Percentiles rank a stretch among this genome's conserved stretches.
Evolutionary conservation across 768 basidiomycete species (phyloP).

Genomic region (Strobilomyces echinocephalus): DNA sequence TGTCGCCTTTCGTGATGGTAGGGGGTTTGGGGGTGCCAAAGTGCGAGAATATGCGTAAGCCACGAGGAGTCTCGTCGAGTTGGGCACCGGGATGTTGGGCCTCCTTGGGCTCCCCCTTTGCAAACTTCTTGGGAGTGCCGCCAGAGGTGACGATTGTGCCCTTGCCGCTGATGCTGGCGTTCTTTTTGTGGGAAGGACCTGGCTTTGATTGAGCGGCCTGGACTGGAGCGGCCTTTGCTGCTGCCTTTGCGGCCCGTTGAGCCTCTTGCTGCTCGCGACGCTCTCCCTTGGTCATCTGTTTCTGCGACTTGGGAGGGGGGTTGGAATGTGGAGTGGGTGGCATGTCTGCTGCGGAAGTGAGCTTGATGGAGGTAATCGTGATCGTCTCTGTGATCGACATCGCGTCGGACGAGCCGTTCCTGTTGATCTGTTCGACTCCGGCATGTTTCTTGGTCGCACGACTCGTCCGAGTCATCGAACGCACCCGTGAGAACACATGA

Average conservation of each 20-base stretch:
- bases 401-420: neutral
- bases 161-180: slow-evolving; percentile 19
- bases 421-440: neutral
- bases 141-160: slow-evolving; percentile 10
- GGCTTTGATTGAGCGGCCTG: slow-evolving; percentile 22
- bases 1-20: slow-evolving; percentile 64
- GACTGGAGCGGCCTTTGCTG: slow-evolving; percentile 34
- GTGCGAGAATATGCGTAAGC: slow-evolving; percentile 81
- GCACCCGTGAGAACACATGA: slow-evolving; percentile 16
- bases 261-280: slow-evolving; percentile 74
- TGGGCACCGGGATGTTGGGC: slow-evolving; percentile 26
- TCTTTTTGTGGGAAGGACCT: slow-evolving; percentile 27
- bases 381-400: slow-evolving; percentile 28
- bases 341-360: slow-evolving; percentile 11
- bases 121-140: slow-evolving; percentile 24
- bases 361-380: slow-evolving; percentile 14
- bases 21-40: slow-evolving; percentile 68
- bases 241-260: slow-evolving; percentile 74
- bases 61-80: slow-evolving; percentile 41
- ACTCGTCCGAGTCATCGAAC: slow-evolving; percentile 15
- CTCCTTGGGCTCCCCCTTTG: slow-evolving; percentile 28
- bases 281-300: slow-evolving; percentile 76
- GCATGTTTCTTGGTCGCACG: neutral
- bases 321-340: slow-evolving; percentile 1
- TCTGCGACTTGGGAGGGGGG: slow-evolving; percentile 44